Evolutionary conservation across 2,329 filamentous ascomycete genomes (phyloP).

Genomic region (Sclerotinia trifoliorum): DNA sequence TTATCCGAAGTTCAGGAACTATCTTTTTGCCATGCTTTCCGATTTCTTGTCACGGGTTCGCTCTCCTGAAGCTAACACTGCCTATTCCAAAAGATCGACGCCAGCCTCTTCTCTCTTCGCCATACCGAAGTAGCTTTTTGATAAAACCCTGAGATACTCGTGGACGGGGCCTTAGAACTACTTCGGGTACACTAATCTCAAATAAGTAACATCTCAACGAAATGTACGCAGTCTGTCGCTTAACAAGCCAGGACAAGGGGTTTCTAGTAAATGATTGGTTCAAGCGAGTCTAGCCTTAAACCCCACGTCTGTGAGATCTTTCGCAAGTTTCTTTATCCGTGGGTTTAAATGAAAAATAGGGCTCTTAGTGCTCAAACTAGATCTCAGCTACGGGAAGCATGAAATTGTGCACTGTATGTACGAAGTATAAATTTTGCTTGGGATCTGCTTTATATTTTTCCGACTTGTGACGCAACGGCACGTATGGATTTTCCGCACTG

Average conservation of each 20-base stretch:
- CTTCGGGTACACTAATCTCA: not conserved
- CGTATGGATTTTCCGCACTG: not conserved
- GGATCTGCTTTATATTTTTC: not conserved
- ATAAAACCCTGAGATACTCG: not conserved
- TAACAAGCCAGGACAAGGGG: not conserved
- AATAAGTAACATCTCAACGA: not conserved
- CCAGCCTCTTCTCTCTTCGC: not conserved
- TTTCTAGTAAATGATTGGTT: not conserved
- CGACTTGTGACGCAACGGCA: not conserved
- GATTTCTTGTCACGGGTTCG: not conserved
- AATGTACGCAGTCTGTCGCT: slow-evolving; percentile 2
- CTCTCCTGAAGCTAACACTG: not conserved
- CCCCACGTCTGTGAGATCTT: not conserved
- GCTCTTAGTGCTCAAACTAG: not conserved
- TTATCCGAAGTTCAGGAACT: not conserved
- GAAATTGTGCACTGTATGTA: slow-evolving; percentile 4
- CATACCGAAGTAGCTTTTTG: not conserved
- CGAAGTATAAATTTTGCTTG: not conserved
- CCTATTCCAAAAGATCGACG: not conserved
- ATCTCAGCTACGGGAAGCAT: not conserved
- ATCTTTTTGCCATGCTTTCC: not conserved
- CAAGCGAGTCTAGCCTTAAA: slow-evolving; percentile 10
- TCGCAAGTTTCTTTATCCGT: not conserved
- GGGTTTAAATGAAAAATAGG: not conserved
- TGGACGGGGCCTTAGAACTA: not conserved